Evolutionary conservation across 768 basidiomycete species (phyloP).

Genomic region (Daedaleopsis nitida): DNA sequence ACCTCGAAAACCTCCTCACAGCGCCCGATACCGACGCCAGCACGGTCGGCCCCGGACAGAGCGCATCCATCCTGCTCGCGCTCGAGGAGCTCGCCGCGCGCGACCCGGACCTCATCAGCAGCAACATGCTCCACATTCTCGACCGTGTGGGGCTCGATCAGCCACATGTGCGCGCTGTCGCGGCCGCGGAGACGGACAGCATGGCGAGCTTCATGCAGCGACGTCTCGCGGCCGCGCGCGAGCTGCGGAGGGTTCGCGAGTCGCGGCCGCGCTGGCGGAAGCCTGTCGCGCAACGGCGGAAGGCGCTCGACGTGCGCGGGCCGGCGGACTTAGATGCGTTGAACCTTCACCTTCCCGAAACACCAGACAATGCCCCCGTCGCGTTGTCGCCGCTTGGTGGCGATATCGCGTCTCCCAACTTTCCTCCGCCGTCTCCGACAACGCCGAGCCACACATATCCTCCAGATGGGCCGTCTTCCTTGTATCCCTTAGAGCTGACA

Average conservation of each 20-base stretch:
- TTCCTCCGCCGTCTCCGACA: neutral
- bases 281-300: neutral
- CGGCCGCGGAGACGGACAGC: neutral
- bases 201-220: neutral
- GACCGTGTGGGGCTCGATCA: neutral
- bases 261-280: neutral
- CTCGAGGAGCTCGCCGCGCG: constrained; percentile 3
- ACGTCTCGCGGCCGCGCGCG: neutral
- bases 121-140: neutral
- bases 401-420: neutral
- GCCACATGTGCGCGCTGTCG: neutral
- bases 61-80: constrained; percentile 8
- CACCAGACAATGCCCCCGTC: neutral
- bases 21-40: neutral
- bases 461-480: too few relatives aligned
- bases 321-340: neutral
- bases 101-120: constrained; percentile 4
- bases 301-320: neutral
- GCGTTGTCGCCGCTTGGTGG: neutral
- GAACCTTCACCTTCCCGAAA: neutral
- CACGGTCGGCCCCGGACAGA: constrained; percentile 2
- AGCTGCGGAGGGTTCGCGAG: constrained; percentile 3
- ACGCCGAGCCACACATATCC: too few relatives aligned
- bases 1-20: constrained; percentile 7
- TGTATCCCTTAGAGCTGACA: too few relatives aligned